Conservation (phyloP, 169 alveolate genomes). For the Toxoplasma gondii region DNA sequence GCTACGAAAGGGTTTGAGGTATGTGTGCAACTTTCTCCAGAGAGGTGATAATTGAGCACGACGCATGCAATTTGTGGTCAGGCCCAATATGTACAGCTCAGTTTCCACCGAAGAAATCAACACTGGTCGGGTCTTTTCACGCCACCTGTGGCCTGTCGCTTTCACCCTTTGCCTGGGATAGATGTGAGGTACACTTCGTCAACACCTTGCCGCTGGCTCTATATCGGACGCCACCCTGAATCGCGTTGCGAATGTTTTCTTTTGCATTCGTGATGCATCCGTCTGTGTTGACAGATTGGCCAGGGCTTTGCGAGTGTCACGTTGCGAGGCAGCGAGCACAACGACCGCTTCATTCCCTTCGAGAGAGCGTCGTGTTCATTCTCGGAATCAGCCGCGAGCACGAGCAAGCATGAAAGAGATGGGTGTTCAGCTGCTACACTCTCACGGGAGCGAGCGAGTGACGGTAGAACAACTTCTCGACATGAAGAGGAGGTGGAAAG, state of each 20-base stretch:
- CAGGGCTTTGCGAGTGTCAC: slow-evolving; percentile 81
- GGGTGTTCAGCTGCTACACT: too few relatives aligned
- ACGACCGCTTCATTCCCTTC: slow-evolving; percentile 72
- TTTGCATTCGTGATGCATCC: background rate
- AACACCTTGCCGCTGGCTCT: background rate
- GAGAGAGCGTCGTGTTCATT: background rate
- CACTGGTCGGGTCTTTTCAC: background rate
- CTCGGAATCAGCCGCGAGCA: background rate
- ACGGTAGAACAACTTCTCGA: too few relatives aligned
- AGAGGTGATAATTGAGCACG: background rate
- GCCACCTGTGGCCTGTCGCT: background rate
- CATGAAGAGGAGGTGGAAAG: too few relatives aligned
- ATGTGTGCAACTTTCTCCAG: background rate
- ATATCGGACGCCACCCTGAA: too few relatives aligned
- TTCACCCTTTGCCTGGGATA: too few relatives aligned
- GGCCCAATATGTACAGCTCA: background rate
- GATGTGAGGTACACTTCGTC: background rate
- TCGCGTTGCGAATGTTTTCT: too few relatives aligned
- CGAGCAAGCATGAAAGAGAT: background rate
- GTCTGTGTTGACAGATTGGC: slow-evolving; percentile 73
- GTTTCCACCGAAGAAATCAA: background rate
- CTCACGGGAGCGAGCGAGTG: too few relatives aligned
- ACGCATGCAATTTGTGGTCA: background rate
- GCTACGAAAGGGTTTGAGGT: slow-evolving; percentile 76
- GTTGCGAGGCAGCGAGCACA: slow-evolving; percentile 80